These are phyloP conservation scores for Neofusicoccum umdonicola DNA, from an alignment of 2,329 filamentous ascomycete genomes.

Conservation along the genomic window DNA sequence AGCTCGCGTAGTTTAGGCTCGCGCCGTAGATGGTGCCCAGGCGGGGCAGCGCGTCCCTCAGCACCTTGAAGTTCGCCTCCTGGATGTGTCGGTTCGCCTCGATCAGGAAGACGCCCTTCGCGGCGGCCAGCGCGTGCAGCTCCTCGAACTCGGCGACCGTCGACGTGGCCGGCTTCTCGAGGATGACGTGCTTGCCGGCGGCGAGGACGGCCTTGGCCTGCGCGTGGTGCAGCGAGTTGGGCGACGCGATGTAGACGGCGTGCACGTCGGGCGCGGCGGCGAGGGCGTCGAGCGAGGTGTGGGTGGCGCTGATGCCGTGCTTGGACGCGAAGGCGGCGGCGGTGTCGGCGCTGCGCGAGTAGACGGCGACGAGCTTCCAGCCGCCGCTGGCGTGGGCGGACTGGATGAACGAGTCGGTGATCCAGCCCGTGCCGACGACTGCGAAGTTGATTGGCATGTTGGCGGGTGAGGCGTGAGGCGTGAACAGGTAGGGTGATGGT, in stretches of 20 bases:
- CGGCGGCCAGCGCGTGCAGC: conserved; percentile 42
- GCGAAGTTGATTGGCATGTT: conserved; percentile 40
- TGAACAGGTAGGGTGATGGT: neutral
- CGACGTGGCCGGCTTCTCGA: conserved; percentile 51
- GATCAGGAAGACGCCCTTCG: conserved; percentile 43
- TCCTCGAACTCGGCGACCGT: conserved; percentile 43
- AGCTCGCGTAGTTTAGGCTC: conserved; percentile 45
- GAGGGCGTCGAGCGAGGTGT: conserved; percentile 42
- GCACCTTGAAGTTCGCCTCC: conserved; percentile 48
- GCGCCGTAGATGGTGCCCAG: conserved; percentile 46
- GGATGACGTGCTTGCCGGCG: conserved; percentile 48
- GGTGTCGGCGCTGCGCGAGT: conserved; percentile 45
- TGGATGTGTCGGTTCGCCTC: conserved; percentile 52
- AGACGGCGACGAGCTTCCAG: conserved; percentile 47
- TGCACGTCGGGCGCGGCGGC: conserved; percentile 38
- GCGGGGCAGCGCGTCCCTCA: conserved; percentile 38
- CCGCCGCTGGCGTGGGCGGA: conserved; percentile 42
- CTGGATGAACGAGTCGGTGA: conserved; percentile 48
- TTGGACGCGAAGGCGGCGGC: conserved; percentile 45
- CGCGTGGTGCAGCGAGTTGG: conserved; percentile 47
- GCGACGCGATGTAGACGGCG: conserved; percentile 50
- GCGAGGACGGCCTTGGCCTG: conserved; percentile 44
- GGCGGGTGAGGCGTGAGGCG: neutral
- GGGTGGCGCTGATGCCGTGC: conserved; percentile 33
- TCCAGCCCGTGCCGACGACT: conserved; percentile 50